These are phyloP conservation scores for Rhodotorula sp. DNA, from an alignment of 1,284 basidiomycete genomes.

Conservation along the genomic window DNA sequence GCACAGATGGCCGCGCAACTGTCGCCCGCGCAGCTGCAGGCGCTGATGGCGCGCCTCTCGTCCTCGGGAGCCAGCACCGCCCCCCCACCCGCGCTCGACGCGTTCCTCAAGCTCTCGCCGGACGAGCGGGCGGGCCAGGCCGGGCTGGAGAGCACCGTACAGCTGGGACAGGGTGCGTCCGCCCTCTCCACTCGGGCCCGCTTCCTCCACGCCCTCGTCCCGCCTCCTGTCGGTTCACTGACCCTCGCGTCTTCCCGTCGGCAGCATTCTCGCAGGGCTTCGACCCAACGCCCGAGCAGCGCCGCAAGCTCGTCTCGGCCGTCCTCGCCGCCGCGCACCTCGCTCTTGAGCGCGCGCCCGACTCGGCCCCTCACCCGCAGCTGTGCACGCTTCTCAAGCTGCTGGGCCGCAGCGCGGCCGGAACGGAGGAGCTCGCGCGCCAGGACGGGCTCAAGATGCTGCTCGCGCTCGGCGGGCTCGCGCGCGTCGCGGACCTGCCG, in stretches of 20 bases:
- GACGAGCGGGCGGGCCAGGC: not conserved
- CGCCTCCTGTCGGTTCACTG: not conserved
- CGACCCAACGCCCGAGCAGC: constrained; percentile 6
- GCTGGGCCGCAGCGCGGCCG: constrained; percentile 34
- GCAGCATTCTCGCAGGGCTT: constrained; percentile 3
- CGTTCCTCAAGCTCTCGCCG: not conserved
- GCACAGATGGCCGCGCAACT: not conserved
- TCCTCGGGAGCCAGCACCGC: not conserved
- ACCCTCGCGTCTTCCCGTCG: not conserved
- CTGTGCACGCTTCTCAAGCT: constrained; percentile 30
- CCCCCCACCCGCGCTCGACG: constrained; percentile 5
- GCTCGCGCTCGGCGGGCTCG: constrained; percentile 26
- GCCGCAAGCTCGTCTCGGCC: constrained; percentile 22
- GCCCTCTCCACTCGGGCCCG: too few relatives aligned
- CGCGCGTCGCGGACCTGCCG: constrained; percentile 8
- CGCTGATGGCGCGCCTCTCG: not conserved
- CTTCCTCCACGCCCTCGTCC: not conserved
- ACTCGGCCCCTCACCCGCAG: constrained; percentile 1
- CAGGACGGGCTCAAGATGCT: constrained; percentile 18
- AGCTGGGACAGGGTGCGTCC: not conserved
- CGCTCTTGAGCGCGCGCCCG: not conserved
- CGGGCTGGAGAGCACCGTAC: not conserved
- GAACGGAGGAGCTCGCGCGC: constrained; percentile 32
- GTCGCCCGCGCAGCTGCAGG: constrained; percentile 2
- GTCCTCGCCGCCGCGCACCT: constrained; percentile 11